Percentiles rank a stretch among this genome's conserved stretches.
Conservation (phyloP, 2,329 filamentous ascomycete genomes). For the Aspergillus sp. region DNA sequence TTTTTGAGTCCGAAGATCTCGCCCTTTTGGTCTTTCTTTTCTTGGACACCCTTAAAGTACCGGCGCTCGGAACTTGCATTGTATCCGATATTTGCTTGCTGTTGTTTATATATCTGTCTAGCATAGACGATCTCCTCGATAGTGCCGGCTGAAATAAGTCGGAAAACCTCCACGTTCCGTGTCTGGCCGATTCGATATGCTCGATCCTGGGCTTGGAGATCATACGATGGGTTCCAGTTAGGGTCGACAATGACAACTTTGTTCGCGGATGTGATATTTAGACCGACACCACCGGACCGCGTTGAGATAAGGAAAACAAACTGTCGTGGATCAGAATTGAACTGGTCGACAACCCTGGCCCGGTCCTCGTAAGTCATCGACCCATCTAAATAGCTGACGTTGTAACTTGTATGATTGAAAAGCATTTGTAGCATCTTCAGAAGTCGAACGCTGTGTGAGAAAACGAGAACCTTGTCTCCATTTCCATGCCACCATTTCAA, state of each 20-base stretch:
- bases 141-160: slow-evolving; percentile 84
- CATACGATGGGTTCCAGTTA: slow-evolving; percentile 95
- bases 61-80: slow-evolving; percentile 86
- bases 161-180: slow-evolving; percentile 91
- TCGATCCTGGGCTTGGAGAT: slow-evolving; percentile 92
- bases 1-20: slow-evolving; percentile 93
- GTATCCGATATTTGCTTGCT: slow-evolving; percentile 97
- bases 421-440: slow-evolving; percentile 80
- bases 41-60: slow-evolving; percentile 94
- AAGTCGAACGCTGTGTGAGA: slow-evolving; percentile 86
- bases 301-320: slow-evolving; percentile 97
- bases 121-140: slow-evolving; percentile 98
- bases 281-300: slow-evolving; percentile 84
- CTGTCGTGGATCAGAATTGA: slow-evolving; percentile 81
- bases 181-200: slow-evolving; percentile 94
- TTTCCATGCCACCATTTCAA: slow-evolving; percentile 86
- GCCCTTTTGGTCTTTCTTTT: slow-evolving; percentile 76
- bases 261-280: slow-evolving; percentile 97
- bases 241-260: slow-evolving; percentile 97
- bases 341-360: slow-evolving; percentile 78
- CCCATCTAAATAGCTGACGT: slow-evolving; percentile 86
- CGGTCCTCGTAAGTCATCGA: slow-evolving; percentile 80
- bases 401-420: slow-evolving; percentile 86
- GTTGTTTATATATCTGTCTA: slow-evolving; percentile 97
- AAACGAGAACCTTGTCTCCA: slow-evolving; percentile 92